Conservation (phyloP, 1,284 basidiomycete genomes). For the Moniliella sp. region DNA sequence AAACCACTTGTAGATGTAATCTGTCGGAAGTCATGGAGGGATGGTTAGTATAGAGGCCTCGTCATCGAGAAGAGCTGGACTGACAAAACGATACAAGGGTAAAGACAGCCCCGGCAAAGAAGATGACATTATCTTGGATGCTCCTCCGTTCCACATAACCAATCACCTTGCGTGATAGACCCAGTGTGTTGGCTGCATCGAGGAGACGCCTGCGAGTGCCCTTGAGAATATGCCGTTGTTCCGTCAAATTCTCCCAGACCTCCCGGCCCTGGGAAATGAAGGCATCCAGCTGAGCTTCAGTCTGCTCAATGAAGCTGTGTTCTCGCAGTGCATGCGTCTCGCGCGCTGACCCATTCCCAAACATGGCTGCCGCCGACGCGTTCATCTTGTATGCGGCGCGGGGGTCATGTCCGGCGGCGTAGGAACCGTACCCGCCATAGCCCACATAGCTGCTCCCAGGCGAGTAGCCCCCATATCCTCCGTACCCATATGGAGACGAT, state of each 20-base stretch:
- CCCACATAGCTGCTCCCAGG: no score
- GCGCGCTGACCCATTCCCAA: conserved; percentile 12
- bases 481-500: no score
- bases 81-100: conserved; percentile 27
- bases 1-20: conserved; percentile 28
- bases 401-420: no score
- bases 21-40: conserved; percentile 2
- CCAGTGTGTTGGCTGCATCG: conserved; percentile 28
- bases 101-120: conserved; percentile 21
- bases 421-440: no score
- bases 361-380: conserved; percentile 20
- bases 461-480: no score
- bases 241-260: conserved; percentile 27
- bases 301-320: conserved; percentile 28
- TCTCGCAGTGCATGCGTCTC: conserved; percentile 28
- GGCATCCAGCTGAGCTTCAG: conserved; percentile 25
- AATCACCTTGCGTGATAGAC: conserved; percentile 28
- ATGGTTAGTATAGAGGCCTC: no score
- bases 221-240: conserved; percentile 28
- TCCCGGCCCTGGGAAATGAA: conserved; percentile 29
- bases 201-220: conserved; percentile 23
- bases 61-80: not conserved
- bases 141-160: conserved; percentile 28
- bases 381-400: conserved; percentile 27
- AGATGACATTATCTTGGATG: conserved; percentile 30